Evolutionary conservation across 129 eudicot species (phyloP), one percentile per base, ranked within the genome.

Genomic region (Centrapalus pauciflorus): DNA sequence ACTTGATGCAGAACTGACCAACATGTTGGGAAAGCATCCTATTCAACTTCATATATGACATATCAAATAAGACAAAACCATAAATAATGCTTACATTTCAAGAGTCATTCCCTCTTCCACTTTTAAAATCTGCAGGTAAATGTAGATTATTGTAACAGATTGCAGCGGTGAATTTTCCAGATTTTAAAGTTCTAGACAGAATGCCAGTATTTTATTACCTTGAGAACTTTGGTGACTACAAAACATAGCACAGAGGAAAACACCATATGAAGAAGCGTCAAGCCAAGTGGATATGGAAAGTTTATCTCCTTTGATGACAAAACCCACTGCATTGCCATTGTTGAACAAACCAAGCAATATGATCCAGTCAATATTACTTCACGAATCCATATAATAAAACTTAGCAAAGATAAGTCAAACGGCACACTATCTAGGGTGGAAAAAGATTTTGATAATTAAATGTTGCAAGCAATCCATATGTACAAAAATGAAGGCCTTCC

Each of bases 201-300:
- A 46, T 38, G 28, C 8, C 17, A 61, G 24, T 30, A 51, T 16
- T 25, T 38, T 56, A 11, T 66, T 86, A 94, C 99, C 99, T 88
- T 93, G 71, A 82, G 59, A 63, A 84, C 89, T 73, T 82, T 93
- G 76, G 93, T 86, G 60, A 93, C 78, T 72, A 74, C 61, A 78
- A 88, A 88, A 70, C 98, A 88, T 12, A 93, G 59, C 34, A 86
- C 92, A 28, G 96, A 93, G 45, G 98, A 93, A 80, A 93, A 93
- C 37, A 86, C 74, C 99, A 86, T 93, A 79, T 93, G 99, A 76
- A 89, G 88, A 24, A 93, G 95, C 21, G 96, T 89, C 75, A 93
- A 73, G 50, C 90, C 99, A 71, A 93, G 99, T 51, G 99, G 99
- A 64, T 89, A 89, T 7, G 99, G 99, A 69, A 93, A 93, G 76